These are phyloP conservation scores for Cyanidiococcus yangmingshanensis DNA, from an alignment of 23 red algal genomes.

Conservation along the genomic window DNA sequence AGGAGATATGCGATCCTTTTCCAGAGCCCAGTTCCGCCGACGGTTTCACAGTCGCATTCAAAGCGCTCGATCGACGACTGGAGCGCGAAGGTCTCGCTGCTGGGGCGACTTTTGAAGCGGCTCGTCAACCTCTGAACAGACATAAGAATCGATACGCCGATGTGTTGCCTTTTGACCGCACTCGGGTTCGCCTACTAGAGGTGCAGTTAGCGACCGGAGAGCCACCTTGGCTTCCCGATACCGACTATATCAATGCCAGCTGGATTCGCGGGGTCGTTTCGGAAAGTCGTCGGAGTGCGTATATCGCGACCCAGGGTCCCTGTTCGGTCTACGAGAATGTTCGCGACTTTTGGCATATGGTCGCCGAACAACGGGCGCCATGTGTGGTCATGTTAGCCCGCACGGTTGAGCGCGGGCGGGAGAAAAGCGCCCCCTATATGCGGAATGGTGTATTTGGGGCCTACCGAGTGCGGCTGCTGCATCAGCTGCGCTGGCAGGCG, in stretches of 20 bases:
- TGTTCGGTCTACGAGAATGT: constrained; percentile 21
- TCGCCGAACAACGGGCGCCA: constrained; percentile 43
- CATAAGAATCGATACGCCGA: constrained; percentile 77
- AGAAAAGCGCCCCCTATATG: constrained; percentile 76
- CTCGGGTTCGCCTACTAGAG: constrained; percentile 53
- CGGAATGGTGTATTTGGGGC: constrained; percentile 21
- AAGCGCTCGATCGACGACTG: background rate
- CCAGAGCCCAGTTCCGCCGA: background rate
- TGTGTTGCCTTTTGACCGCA: constrained; percentile 59
- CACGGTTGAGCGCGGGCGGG: constrained; percentile 44
- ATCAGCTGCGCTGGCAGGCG: background rate
- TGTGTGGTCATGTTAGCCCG: constrained; percentile 78
- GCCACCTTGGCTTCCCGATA: background rate
- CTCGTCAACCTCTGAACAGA: constrained; percentile 31
- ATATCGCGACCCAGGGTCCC: constrained; percentile 83
- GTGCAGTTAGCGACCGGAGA: constrained; percentile 4
- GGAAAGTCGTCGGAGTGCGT: constrained; percentile 30
- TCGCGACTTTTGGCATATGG: constrained; percentile 95
- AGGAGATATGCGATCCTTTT: background rate
- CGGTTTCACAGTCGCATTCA: background rate
- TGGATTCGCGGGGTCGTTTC: constrained; percentile 38
- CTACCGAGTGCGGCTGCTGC: background rate
- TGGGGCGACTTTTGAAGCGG: constrained; percentile 35
- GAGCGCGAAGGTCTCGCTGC: background rate
- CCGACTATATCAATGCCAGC: constrained; percentile 85